Evolutionary conservation across 176 grass and related monocot species (phyloP).

Genomic region (Eleusine indica): DNA sequence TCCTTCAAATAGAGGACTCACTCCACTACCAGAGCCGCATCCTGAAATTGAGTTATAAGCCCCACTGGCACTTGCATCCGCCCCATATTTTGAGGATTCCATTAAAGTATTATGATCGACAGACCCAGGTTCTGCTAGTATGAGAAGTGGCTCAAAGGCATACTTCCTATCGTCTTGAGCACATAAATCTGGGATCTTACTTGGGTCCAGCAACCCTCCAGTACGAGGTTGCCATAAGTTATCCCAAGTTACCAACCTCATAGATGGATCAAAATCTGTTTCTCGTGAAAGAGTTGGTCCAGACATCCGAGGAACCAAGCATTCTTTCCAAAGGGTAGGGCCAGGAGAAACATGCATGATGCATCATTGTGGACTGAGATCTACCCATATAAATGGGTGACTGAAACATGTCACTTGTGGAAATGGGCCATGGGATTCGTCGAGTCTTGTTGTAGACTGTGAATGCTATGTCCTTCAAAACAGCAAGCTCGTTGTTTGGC

Average conservation of each 20-base stretch:
- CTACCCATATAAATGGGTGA: constrained; percentile 66
- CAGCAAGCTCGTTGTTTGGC: constrained; percentile 76
- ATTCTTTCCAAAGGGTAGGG: constrained; percentile 87
- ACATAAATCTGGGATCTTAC: constrained; percentile 65
- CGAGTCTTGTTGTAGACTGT: constrained; percentile 95
- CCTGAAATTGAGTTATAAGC: constrained; percentile 53
- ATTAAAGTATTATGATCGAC: constrained; percentile 56
- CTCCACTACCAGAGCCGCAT: constrained; percentile 53
- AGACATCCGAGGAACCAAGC: constrained; percentile 77
- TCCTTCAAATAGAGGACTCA: constrained; percentile 47
- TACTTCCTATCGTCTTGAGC: constrained; percentile 80
- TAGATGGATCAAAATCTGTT: constrained; percentile 81
- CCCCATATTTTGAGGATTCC: constrained; percentile 69
- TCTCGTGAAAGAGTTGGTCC: constrained; percentile 77
- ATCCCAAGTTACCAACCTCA: constrained; percentile 79
- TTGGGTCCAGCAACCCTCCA: constrained; percentile 65
- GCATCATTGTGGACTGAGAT: constrained; percentile 84
- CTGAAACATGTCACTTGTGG: constrained; percentile 75
- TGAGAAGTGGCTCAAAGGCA: constrained; percentile 95
- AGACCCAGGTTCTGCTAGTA: constrained; percentile 82
- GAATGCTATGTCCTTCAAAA: constrained; percentile 97
- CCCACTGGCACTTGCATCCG: constrained; percentile 56
- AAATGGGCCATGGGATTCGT: constrained; percentile 62
- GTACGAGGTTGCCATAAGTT: constrained; percentile 81
- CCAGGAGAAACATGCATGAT: constrained; percentile 61